Base-by-base conservation (phyloP, 306 rosid species). In the Neltuma alba region DNA sequence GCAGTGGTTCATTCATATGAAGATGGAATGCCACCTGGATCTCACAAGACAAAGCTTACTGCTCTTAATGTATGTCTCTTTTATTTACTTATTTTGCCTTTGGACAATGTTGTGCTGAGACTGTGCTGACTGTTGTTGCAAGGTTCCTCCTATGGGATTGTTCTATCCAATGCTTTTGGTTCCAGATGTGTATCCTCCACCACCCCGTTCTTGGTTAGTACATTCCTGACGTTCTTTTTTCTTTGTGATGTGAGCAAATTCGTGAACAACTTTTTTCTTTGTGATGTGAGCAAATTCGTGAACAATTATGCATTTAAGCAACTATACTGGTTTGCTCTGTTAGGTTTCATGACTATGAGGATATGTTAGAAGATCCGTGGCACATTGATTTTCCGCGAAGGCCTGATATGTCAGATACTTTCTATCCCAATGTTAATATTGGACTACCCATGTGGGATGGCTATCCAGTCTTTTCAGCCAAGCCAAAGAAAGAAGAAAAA, bases 71-170 rank as follows among this genome's bases (percentile, higher is more conserved):
- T 92, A 75, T 23, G 91, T 76, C 63, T 72, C 78, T 37, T 70
- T 48, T 50, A 44, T 64, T 68, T 74, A 81, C 63, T 76, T 79
- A 44, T 52, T 62, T 80, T 63, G 36, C 77, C 60, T 33, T 61
- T 76, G 47, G 79, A 76, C 69, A 57, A 30, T 83, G 28, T 55
- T 34, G 65, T 81, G 40, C 30, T 70, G 50, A 21, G 40, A 64
- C 47, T 62, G 16, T 78, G 73, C 48, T 65, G 54, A 72, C 38
- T 21, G 47, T 64, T 80, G 13, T 47, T 69, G 74, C 37, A 40
- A 92, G 99, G 99, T 95, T 79, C 98, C 98, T 75, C 97, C 99
- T 6, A 91, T 95, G 98, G 99, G 99, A 76, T 82, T 95, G 92
- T 92, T 95, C 87, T 87, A 83, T 85, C 99, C 99, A 80, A 89